Base-by-base conservation (phyloP, 768 basidiomycete genomes). In the Zangia roseola region DNA sequence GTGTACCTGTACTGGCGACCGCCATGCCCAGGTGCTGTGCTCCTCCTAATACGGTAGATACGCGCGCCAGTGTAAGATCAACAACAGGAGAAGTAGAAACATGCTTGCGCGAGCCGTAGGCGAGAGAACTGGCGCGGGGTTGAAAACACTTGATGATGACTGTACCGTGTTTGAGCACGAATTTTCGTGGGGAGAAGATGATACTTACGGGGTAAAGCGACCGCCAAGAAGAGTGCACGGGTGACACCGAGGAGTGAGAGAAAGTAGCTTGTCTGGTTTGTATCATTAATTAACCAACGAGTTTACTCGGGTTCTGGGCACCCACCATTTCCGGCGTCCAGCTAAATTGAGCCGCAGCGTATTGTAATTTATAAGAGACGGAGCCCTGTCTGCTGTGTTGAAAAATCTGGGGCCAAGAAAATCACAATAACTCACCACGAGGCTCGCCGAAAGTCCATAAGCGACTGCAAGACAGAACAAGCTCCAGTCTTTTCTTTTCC, bases 271-370 rank as follows among this genome's bases (percentile, higher is more conserved):
- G 83, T 61, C 88, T 89, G 46, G 24, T 37, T 21, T 14, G 36
- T 6, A 12, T 35, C 17, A 47, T 45, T 41, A 50, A 39, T 23
- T n/a, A 31, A 40, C 0, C 17, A 34, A n/a, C 34, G 23, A 38
- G 49, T n/a, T 19, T 14, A 20, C n/a, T 33, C 26, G n/a, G 20
- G 8, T 49, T 20, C 13, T 21, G 30, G 37, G 30, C 6, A 59
- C 77, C 30, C 54, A 87, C 86, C 47, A 67, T 71, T 70, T 86
- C 83, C 19, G 88, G 73, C 23, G 67, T 75, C 89, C 88, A 91
- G 2, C 75, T 72, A 62, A 86, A 91, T 4, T 69, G 73, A 0
- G 73, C 67, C 10, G 77, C 72, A 3, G 81, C 79, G 62, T 85
- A 91, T 55, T 88, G 84, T 49, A 89, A 77, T 53, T 80, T 81